Evolutionary conservation across 2,329 filamentous ascomycete genomes (phyloP).

Genomic region (Cytospora paraplurivora): DNA sequence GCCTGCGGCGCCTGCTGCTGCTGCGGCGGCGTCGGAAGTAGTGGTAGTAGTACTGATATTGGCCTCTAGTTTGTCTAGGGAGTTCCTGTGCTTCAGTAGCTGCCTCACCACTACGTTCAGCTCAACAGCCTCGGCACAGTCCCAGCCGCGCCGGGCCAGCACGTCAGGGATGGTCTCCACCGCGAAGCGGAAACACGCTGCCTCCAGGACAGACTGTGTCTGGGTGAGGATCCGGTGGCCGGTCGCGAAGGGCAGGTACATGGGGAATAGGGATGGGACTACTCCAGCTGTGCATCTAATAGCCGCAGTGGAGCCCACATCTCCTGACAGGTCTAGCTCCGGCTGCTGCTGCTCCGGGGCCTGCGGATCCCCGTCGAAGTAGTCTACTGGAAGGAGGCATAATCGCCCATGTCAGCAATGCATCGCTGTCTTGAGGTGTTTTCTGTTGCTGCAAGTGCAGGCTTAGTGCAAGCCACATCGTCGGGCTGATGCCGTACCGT

Average conservation of each 20-base stretch:
- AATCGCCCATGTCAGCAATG: background rate
- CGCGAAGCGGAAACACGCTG: constrained; percentile 44
- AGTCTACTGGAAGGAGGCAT: background rate
- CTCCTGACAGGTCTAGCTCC: background rate
- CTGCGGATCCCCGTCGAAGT: background rate
- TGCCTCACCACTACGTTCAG: constrained; percentile 39
- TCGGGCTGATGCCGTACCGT: too few species aligned
- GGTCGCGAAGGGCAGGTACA: constrained; percentile 39
- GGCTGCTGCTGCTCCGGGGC: background rate
- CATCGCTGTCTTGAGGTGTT: too few species aligned
- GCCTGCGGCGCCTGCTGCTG: background rate
- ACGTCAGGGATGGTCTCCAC: constrained; percentile 38
- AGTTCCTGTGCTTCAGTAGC: background rate
- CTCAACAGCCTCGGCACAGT: constrained; percentile 41
- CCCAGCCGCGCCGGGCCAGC: constrained; percentile 36
- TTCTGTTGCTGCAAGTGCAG: too few species aligned
- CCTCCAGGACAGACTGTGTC: constrained; percentile 41
- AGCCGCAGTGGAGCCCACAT: too few species aligned
- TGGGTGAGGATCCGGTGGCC: constrained; percentile 43
- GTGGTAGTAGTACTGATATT: too few species aligned
- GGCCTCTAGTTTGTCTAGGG: background rate
- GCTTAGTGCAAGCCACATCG: too few species aligned
- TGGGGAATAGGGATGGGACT: constrained; percentile 37
- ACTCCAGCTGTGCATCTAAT: background rate
- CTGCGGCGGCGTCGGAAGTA: too few species aligned